A percentile compares a stretch with the other conserved stretches of the same genome.
Conservation (phyloP, 148 eudicot genomes). For the Rhododendron molle region DNA sequence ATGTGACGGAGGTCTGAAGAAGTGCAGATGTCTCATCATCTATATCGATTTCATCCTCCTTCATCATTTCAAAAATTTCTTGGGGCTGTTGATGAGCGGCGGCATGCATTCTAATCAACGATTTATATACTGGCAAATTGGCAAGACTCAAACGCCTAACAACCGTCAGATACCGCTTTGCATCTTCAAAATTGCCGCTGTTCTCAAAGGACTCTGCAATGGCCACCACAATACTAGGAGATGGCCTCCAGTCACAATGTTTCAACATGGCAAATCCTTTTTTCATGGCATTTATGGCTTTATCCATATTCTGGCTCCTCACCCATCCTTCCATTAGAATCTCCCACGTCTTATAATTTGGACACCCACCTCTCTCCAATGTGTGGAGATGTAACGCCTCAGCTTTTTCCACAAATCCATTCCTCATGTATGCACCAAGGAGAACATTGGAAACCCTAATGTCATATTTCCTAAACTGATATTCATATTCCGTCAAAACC, state of each 20-base stretch:
- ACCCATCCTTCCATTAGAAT: slow-evolving; percentile 32
- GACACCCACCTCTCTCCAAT: slow-evolving; percentile 25
- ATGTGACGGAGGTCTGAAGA: background rate
- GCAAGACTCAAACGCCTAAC: slow-evolving; percentile 20
- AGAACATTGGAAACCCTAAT: slow-evolving; percentile 32
- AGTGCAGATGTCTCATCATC: slow-evolving; percentile 22
- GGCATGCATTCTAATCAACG: slow-evolving; percentile 22
- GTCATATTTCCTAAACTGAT: slow-evolving; percentile 23
- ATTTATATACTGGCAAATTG: slow-evolving; percentile 21
- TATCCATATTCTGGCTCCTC: slow-evolving; percentile 22
- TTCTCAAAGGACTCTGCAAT: slow-evolving; percentile 22
- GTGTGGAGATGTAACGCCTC: slow-evolving; percentile 30
- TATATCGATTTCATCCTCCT: slow-evolving; percentile 21
- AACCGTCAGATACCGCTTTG: slow-evolving; percentile 13
- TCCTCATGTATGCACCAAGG: slow-evolving; percentile 27
- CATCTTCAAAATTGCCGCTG: slow-evolving; percentile 21
- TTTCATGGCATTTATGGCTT: slow-evolving; percentile 28
- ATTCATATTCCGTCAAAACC: slow-evolving; percentile 29
- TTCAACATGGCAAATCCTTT: slow-evolving; percentile 18
- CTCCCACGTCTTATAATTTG: slow-evolving; percentile 37
- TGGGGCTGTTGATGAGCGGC: background rate
- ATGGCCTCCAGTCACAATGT: slow-evolving; percentile 31
- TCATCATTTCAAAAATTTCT: slow-evolving; percentile 20
- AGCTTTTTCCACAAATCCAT: slow-evolving; percentile 28
- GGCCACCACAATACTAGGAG: slow-evolving; percentile 19